Evolutionary conservation across 495 filamentous ascomycete genomes (phyloP).

Genomic region (Hypoxylon lienhwacheense): DNA sequence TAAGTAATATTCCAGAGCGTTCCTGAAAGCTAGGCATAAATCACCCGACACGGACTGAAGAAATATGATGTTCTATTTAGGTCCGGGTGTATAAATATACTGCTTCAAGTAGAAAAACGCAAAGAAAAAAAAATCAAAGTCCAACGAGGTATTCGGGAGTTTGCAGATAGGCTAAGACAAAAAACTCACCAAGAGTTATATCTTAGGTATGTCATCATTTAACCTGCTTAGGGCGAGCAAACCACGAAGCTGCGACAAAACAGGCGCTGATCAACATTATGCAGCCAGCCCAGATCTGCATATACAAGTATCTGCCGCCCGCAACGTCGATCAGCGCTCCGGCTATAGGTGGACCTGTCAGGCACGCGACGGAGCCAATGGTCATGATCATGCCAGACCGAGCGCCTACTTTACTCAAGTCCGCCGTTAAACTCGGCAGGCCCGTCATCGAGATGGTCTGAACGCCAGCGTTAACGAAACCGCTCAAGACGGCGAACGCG

Average conservation of each 20-base stretch:
- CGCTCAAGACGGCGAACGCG: slow-evolving; percentile 63
- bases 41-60: too few species aligned
- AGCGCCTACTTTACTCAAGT: slow-evolving; percentile 62
- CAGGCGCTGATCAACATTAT: slow-evolving; percentile 23
- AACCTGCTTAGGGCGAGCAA: slow-evolving; percentile 12
- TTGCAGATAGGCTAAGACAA: background rate
- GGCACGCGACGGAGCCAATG: slow-evolving; percentile 61
- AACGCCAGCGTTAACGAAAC: slow-evolving; percentile 64
- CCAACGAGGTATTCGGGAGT: too few species aligned
- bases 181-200: slow-evolving; percentile 1
- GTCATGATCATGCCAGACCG: slow-evolving; percentile 71
- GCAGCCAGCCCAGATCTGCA: slow-evolving; percentile 59
- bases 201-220: background rate
- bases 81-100: too few species aligned
- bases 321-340: slow-evolving; percentile 54
- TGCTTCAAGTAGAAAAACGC: too few species aligned
- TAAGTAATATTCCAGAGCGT: too few species aligned
- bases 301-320: slow-evolving; percentile 48
- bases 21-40: too few species aligned
- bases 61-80: too few species aligned
- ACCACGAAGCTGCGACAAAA: slow-evolving; percentile 28
- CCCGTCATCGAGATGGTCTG: slow-evolving; percentile 65
- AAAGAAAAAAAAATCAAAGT: too few species aligned
- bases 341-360: slow-evolving; percentile 68
- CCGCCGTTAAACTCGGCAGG: slow-evolving; percentile 59